A percentile compares a stretch with the other conserved stretches of the same genome.
These are phyloP conservation scores for Cladosporium oxysporum DNA, from an alignment of 2,329 filamentous ascomycete genomes.

Conservation along the genomic window DNA sequence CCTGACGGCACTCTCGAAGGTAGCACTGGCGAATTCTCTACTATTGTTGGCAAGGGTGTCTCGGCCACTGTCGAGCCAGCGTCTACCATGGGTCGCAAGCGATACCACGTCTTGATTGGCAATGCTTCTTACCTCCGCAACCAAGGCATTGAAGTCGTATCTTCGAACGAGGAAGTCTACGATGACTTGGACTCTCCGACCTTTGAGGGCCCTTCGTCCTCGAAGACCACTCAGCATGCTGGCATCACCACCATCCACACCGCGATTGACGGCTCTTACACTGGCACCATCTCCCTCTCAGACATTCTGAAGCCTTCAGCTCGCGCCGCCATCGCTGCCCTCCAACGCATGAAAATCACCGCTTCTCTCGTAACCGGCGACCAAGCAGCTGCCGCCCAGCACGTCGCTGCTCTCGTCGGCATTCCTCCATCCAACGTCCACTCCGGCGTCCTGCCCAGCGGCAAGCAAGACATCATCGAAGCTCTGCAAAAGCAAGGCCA, in stretches of 20 bases:
- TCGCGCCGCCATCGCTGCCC: slow-evolving; percentile 74
- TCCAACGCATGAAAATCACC: slow-evolving; percentile 81
- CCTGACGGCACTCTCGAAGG: slow-evolving; percentile 77
- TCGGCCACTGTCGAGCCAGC: slow-evolving; percentile 78
- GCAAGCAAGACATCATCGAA: slow-evolving; percentile 85
- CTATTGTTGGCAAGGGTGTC: slow-evolving; percentile 81
- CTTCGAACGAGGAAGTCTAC: slow-evolving; percentile 55
- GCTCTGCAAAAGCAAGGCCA: slow-evolving; percentile 73
- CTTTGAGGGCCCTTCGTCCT: slow-evolving; percentile 36
- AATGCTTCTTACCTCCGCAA: slow-evolving; percentile 76
- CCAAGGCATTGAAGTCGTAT: slow-evolving; percentile 66
- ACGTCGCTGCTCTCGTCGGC: slow-evolving; percentile 79
- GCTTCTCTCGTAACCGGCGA: slow-evolving; percentile 94
- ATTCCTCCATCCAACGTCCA: slow-evolving; percentile 75
- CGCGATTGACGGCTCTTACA: slow-evolving; percentile 78
- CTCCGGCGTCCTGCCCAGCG: slow-evolving; percentile 84
- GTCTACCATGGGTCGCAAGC: slow-evolving; percentile 63
- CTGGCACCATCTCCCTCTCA: slow-evolving; percentile 78
- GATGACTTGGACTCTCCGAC: slow-evolving; percentile 43
- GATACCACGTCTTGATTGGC: slow-evolving; percentile 80
- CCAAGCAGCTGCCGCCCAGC: slow-evolving; percentile 77
- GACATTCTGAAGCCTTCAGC: slow-evolving; percentile 92
- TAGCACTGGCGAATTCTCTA: slow-evolving; percentile 80
- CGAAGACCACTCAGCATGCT: slow-evolving; percentile 49
- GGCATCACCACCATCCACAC: slow-evolving; percentile 91